Evolutionary conservation across 129 eudicot species (phyloP).

Genomic region (Flaveria trinervia): DNA sequence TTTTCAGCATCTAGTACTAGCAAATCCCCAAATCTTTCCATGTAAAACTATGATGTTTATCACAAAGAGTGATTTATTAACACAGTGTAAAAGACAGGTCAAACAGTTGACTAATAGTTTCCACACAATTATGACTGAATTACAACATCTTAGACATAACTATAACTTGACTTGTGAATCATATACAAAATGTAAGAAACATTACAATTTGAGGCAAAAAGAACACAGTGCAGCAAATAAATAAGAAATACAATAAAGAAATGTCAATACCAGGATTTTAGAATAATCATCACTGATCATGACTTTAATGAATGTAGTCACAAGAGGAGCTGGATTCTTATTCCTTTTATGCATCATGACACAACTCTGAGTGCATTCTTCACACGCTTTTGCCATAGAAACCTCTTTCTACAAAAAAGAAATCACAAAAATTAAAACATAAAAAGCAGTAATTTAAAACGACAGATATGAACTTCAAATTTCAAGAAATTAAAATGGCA

Average conservation of each 20-base stretch:
- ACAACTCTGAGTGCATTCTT: conserved; percentile 55
- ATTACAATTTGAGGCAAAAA: background rate
- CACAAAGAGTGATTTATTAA: background rate
- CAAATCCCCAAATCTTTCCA: background rate
- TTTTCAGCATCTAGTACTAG: background rate
- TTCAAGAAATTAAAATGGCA: background rate
- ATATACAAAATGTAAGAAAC: background rate
- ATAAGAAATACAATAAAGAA: conserved; percentile 6
- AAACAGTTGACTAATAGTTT: background rate
- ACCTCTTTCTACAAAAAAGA: conserved; percentile 17
- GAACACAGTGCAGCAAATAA: background rate
- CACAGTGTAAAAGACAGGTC: background rate
- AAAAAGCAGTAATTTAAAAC: background rate
- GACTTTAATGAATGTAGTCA: conserved; percentile 51
- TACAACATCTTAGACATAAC: background rate
- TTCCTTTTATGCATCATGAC: conserved; percentile 37
- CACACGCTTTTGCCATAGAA: conserved; percentile 48
- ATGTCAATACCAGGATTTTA: conserved; percentile 45
- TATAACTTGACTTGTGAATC: background rate
- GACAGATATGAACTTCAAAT: background rate
- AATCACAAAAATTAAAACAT: conserved; percentile 15
- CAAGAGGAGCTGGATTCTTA: conserved; percentile 31
- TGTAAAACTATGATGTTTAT: background rate
- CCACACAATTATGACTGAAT: background rate
- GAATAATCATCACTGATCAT: conserved; percentile 43